Conservation (phyloP, 805 yeast species). For the Myxozyma mucilagina region DNA sequence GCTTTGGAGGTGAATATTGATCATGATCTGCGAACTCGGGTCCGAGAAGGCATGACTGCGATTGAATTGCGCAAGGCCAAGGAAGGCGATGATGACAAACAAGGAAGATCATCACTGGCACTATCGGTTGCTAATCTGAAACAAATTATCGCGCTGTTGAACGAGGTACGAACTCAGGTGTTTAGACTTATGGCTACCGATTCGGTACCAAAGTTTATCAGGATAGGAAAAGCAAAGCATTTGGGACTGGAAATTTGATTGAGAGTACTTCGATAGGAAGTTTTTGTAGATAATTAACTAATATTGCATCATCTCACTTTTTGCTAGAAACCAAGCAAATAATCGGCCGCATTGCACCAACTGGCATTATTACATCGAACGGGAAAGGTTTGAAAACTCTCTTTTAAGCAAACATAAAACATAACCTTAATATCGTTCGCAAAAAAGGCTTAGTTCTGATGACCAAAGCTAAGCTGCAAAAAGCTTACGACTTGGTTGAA, state of each 20-base stretch:
- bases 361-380: too few species aligned
- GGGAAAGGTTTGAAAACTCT: too few species aligned
- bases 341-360: too few species aligned
- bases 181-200: constrained; percentile 32
- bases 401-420: too few species aligned
- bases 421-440: not conserved
- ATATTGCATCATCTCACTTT: too few species aligned
- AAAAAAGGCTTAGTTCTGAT: not conserved
- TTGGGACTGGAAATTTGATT: constrained; percentile 7
- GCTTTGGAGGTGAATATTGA: constrained; percentile 72
- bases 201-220: constrained; percentile 32
- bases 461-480: not conserved
- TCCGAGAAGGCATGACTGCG: constrained; percentile 24
- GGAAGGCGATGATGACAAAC: too few species aligned
- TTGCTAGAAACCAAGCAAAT: too few species aligned
- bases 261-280: not conserved
- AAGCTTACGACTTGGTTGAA: too few species aligned
- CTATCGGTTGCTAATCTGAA: constrained; percentile 11
- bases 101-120: not conserved
- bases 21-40: constrained; percentile 38
- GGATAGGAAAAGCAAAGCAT: constrained; percentile 6
- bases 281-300: not conserved
- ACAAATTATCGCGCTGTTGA: constrained; percentile 18
- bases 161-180: constrained; percentile 28
- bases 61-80: not conserved